Conservation (phyloP, 352 stramenopile species). For the Globisporangium heterothallicum region DNA sequence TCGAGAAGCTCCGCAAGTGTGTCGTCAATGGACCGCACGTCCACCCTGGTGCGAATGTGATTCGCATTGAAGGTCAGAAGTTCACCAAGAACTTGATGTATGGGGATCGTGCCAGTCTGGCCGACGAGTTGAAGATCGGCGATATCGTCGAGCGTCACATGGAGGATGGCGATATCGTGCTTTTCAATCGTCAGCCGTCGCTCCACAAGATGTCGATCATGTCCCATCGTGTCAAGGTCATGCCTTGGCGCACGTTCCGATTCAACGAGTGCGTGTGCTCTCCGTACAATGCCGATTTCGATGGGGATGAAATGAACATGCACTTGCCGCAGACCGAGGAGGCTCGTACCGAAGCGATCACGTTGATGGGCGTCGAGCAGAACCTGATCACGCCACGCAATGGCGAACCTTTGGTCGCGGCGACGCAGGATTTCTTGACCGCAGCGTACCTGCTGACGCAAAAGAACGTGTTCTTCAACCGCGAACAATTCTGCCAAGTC, state of each 20-base stretch:
- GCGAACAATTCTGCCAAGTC: conserved; percentile 94
- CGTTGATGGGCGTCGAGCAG: conserved; percentile 97
- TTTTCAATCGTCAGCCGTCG: conserved; percentile 99
- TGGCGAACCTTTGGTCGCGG: conserved; percentile 96
- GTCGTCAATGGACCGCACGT: conserved; percentile 95
- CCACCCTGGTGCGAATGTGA: conserved; percentile 96
- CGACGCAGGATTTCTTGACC: conserved; percentile 99
- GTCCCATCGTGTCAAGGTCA: conserved; percentile 88
- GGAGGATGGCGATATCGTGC: conserved; percentile 97
- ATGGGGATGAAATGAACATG: conserved; percentile 99
- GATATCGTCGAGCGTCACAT: conserved; percentile 99
- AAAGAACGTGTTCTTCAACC: conserved; percentile 98
- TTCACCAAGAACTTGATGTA: conserved; percentile 92
- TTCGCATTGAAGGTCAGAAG: conserved; percentile 80
- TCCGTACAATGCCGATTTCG: conserved; percentile 99
- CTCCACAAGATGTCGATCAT: conserved; percentile 99
- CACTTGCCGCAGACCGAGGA: conserved; percentile 99
- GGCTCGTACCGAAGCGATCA: conserved; percentile 93
- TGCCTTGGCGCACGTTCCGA: conserved; percentile 98
- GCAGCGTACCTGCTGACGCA: conserved; percentile 97
- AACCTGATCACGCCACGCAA: conserved; percentile 98
- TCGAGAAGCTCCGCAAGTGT: conserved; percentile 93
- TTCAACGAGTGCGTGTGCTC: conserved; percentile 99
- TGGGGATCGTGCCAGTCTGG: conserved; percentile 91
- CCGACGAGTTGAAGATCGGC: conserved; percentile 93